A percentile compares a stretch with the other conserved stretches of the same genome.
Conservation (phyloP, 257 asterid species). For the Solanum arcanum region DNA sequence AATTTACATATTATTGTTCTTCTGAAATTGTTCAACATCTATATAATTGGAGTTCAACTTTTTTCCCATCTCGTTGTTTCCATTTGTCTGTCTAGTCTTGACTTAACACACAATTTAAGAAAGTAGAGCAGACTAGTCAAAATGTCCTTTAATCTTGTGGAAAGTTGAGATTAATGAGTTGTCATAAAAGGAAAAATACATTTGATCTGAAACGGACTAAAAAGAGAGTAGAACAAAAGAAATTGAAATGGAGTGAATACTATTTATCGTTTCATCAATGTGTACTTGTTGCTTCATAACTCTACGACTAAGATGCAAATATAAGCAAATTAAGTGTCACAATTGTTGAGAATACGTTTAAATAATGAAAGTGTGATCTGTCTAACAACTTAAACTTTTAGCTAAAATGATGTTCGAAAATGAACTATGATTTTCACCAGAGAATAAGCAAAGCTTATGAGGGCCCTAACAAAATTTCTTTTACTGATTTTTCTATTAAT, state of each 20-base stretch:
- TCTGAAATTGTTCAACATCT: background rate
- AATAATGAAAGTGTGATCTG: too few species aligned
- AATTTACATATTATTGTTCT: background rate
- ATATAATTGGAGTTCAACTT: background rate
- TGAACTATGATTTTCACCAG: too few species aligned
- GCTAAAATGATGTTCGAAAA: background rate
- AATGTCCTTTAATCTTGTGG: background rate
- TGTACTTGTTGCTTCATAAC: background rate
- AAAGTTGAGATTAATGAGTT: too few species aligned
- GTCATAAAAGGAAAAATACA: too few species aligned
- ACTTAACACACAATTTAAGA: background rate
- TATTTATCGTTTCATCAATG: background rate
- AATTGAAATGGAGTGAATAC: too few species aligned
- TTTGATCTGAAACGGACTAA: too few species aligned
- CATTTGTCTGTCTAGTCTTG: background rate
- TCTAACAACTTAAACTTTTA: background rate
- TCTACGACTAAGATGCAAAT: background rate
- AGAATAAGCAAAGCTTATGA: too few species aligned
- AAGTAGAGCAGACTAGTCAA: background rate
- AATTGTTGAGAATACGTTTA: background rate
- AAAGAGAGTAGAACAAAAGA: background rate
- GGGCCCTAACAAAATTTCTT: background rate
- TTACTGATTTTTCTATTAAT: too few species aligned
- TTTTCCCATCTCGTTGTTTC: background rate
- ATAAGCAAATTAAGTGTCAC: background rate